These are phyloP conservation scores for Russula virescens DNA, from an alignment of 768 basidiomycete genomes.

Conservation along the genomic window DNA sequence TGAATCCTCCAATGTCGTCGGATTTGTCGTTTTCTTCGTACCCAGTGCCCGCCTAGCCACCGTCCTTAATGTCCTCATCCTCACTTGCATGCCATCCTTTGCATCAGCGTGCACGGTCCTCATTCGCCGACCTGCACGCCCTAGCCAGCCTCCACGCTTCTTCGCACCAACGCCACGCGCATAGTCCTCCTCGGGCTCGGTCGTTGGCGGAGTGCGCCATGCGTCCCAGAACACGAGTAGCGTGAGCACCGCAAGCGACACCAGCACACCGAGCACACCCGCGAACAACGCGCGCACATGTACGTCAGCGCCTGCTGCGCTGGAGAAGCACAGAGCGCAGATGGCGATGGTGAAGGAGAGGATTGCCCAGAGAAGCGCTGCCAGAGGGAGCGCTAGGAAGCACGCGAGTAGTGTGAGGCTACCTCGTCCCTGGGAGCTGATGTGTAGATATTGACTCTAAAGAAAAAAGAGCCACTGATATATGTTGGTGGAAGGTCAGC, in stretches of 20 bases:
- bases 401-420: neutral
- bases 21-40: neutral
- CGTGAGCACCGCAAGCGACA: neutral
- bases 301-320: neutral
- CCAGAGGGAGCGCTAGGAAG: constrained; percentile 13
- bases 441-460: constrained; percentile 3
- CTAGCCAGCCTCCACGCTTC: neutral
- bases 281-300: constrained; percentile 4
- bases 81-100: neutral
- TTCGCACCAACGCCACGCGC: neutral
- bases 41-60: neutral
- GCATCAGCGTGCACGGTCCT: neutral
- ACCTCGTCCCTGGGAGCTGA: neutral
- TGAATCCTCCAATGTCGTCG: neutral
- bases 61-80: neutral
- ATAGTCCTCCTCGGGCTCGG: constrained; percentile 14
- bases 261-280: constrained; percentile 1
- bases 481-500: too few relatives aligned
- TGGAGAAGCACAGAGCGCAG: neutral
- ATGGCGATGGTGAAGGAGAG: constrained; percentile 6
- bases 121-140: neutral
- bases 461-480: neutral
- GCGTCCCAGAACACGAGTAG: constrained; percentile 15
- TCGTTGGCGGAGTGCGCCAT: constrained; percentile 11
- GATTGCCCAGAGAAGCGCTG: constrained; percentile 10